Base-by-base conservation (phyloP, 75 land plant species). In the Cunninghamia lanceolata region DNA sequence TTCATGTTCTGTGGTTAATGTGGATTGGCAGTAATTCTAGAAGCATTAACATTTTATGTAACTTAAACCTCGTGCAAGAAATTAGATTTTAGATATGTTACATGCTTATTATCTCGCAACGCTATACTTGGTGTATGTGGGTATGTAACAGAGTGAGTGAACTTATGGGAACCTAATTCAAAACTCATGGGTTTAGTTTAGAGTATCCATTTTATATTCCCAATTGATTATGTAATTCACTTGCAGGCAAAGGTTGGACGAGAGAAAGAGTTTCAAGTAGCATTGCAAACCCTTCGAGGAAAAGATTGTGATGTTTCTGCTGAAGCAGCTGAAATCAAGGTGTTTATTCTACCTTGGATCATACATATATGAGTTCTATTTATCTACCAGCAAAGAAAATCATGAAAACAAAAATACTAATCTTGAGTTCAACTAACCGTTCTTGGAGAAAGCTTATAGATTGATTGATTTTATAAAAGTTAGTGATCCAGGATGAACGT, bases 291-390 rank as follows among this genome's bases (percentile, higher is more conserved):
- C 79, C 94, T 97, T 75, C 91, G 99, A 38, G 99, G 99, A 53
- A 91, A 90, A 40, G 90, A 94, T 87, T 89, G 87, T 54, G 93
- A 97, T 88, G 84, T 96, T 38, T 86, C 94, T 46, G 25, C 84
- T 0, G 98, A 97, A 86, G 91, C 93, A 35, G 83, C 90, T 71
- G 96, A 97, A 84, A 96, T 97, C 43, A 89, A 88, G 87, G 99
- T 97, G 34, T 63, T 32, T 83, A 54, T 45, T 87, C 32, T 16
- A 46, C 35, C 52, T 83, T 42, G 13, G 46, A n/a, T 82, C 21
- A 40, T 40, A 40, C 30, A 78, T 78, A 21, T 78, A 78, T 78
- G 45, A 77, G 42, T 39, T 39, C 6, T 77, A 25, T 78, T 42
- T 35, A 3, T 40, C 7, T 21, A 56, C 19, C 0, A 56, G 28